Percentiles rank a stretch among this genome's conserved stretches.
Evolutionary conservation across 352 stramenopile genomes (phyloP).

Genomic region (Phytophthora hybrid): DNA sequence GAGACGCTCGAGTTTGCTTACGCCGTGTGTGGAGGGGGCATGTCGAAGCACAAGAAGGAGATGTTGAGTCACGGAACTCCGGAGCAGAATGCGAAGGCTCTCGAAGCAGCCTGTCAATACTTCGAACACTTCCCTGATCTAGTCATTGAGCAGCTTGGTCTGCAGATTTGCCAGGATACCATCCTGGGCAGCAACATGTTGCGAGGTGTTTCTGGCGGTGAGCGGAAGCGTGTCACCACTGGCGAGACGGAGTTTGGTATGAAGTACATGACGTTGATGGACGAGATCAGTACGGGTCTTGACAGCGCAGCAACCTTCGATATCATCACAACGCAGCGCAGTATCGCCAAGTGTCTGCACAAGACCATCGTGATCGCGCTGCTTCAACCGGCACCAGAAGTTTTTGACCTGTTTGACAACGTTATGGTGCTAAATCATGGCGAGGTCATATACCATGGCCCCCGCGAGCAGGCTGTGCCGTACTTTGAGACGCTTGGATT

Average conservation of each 20-base stretch:
- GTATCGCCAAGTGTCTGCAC: constrained; percentile 50
- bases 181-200: constrained; percentile 59
- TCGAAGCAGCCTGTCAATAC: constrained; percentile 27
- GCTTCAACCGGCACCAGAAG: constrained; percentile 62
- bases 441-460: constrained; percentile 70
- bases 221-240: constrained; percentile 70
- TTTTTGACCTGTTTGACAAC: constrained; percentile 68
- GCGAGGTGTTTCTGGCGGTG: constrained; percentile 66
- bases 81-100: constrained; percentile 38
- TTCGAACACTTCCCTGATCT: constrained; percentile 54
- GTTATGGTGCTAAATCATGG: constrained; percentile 68
- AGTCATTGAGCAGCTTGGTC: constrained; percentile 50
- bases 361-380: constrained; percentile 67
- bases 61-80: constrained; percentile 43
- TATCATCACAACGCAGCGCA: constrained; percentile 80
- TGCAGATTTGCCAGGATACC: constrained; percentile 55
- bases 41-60: constrained; percentile 46
- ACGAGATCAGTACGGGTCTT: constrained; percentile 94
- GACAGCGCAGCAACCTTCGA: constrained; percentile 92
- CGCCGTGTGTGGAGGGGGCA: constrained; percentile 59
- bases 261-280: constrained; percentile 80
- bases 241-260: constrained; percentile 86
- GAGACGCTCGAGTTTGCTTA: constrained; percentile 68
- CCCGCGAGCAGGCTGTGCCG: constrained; percentile 37
- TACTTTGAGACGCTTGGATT: constrained; percentile 58